Evolutionary conservation across 768 basidiomycete genomes (phyloP).

Genomic region (Candolleomyces aberdarensis): DNA sequence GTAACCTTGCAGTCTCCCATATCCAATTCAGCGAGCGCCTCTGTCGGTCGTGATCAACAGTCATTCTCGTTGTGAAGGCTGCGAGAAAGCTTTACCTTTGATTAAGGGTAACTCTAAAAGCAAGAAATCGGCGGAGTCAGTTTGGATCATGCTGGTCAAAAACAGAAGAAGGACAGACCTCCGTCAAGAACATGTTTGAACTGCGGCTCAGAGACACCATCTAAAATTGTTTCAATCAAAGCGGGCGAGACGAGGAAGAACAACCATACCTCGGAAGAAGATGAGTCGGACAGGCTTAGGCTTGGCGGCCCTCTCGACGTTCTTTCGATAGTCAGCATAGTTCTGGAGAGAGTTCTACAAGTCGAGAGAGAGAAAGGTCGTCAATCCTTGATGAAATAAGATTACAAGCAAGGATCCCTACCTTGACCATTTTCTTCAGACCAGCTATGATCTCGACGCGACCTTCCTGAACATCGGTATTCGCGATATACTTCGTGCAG

Average conservation of each 20-base stretch:
- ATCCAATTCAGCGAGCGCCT: constrained; percentile 54
- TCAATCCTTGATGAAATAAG: not conserved
- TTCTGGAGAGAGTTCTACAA: constrained; percentile 48
- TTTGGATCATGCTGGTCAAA: no score
- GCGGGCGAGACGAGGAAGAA: not conserved
- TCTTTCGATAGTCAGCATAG: constrained; percentile 51
- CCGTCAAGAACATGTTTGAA: constrained; percentile 48
- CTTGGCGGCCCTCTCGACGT: constrained; percentile 41
- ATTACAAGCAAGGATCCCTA: constrained; percentile 17
- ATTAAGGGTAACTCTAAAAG: constrained; percentile 54
- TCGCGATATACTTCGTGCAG: constrained; percentile 60
- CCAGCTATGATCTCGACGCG: constrained; percentile 71
- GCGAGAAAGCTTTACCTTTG: constrained; percentile 38
- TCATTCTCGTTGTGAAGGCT: not conserved
- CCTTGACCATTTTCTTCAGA: constrained; percentile 60
- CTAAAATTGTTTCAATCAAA: constrained; percentile 15
- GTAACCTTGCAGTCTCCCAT: constrained; percentile 65
- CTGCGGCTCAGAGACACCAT: constrained; percentile 51
- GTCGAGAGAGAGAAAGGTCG: not conserved
- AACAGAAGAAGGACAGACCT: constrained; percentile 35
- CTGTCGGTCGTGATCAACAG: constrained; percentile 30
- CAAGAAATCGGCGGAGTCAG: not conserved
- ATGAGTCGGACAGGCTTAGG: constrained; percentile 56
- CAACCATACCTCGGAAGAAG: constrained; percentile 62
- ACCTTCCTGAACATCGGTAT: constrained; percentile 53